These are phyloP conservation scores for Suillus fuscotomentosus DNA, from an alignment of 768 basidiomycete species.

Conservation along the genomic window DNA sequence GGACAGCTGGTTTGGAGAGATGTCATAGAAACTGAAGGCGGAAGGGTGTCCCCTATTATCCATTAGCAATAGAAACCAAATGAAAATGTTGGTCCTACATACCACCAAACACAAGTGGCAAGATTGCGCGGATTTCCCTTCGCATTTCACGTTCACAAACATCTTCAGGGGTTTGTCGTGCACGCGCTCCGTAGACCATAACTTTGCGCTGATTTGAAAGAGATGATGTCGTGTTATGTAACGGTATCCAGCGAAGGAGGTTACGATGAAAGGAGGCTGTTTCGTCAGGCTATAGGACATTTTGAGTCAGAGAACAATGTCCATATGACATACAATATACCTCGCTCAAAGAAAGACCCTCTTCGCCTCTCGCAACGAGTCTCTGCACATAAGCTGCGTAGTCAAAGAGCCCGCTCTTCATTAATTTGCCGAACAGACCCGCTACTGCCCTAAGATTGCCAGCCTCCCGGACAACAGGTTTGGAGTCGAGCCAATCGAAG, in stretches of 20 bases:
- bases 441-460: constrained; percentile 60
- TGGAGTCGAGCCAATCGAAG: constrained; percentile 79
- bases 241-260: constrained; percentile 71
- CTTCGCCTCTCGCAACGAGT: constrained; percentile 77
- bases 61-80: constrained; percentile 3
- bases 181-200: constrained; percentile 65
- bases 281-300: constrained; percentile 10
- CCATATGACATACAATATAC: constrained; percentile 31
- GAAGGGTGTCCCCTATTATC: constrained; percentile 31
- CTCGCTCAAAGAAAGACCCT: constrained; percentile 52
- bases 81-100: constrained; percentile 16
- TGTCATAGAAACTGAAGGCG: constrained; percentile 33
- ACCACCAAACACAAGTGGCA: constrained; percentile 71
- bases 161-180: constrained; percentile 72
- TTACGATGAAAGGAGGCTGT: constrained; percentile 60
- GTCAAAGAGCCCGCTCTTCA: constrained; percentile 68
- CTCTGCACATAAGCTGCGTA: constrained; percentile 76
- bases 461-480: constrained; percentile 55
- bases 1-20: constrained; percentile 43
- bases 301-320: neutral
- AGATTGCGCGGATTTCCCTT: constrained; percentile 58
- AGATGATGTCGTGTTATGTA: constrained; percentile 58
- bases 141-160: constrained; percentile 67
- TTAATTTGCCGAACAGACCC: constrained; percentile 68
- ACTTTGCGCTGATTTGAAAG: constrained; percentile 68